Conservation (phyloP, 1,284 basidiomycete genomes). For the Microbotryomycetes sp. region DNA sequence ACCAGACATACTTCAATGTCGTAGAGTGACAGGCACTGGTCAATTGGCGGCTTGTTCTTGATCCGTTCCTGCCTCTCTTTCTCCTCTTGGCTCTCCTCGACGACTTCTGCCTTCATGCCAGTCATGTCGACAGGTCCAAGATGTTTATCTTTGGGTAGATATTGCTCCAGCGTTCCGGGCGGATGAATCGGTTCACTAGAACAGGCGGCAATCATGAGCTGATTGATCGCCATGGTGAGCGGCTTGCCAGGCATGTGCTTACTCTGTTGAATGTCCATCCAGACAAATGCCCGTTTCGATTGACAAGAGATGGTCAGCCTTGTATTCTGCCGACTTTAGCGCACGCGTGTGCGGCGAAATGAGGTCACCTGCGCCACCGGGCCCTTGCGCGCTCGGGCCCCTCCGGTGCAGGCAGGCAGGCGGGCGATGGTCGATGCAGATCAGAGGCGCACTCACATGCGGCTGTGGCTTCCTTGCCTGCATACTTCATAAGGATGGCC, state of each 20-base stretch:
- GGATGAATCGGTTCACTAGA: slow-evolving; percentile 62
- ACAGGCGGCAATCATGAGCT: slow-evolving; percentile 15
- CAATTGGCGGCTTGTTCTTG: slow-evolving; percentile 55
- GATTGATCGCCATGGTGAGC: not conserved
- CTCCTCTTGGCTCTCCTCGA: slow-evolving; percentile 54
- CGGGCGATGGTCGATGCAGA: not conserved
- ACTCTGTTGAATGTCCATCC: too few species aligned
- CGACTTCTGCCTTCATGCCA: slow-evolving; percentile 49
- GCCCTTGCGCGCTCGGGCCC: not conserved
- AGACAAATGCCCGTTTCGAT: too few species aligned
- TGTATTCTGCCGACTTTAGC: too few species aligned
- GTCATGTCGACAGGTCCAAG: slow-evolving; percentile 61
- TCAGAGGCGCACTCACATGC: not conserved
- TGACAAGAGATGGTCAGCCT: too few species aligned
- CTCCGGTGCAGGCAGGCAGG: too few species aligned
- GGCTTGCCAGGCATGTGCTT: not conserved
- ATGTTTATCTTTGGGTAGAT: slow-evolving; percentile 68
- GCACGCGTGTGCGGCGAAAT: too few species aligned
- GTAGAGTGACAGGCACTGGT: slow-evolving; percentile 74
- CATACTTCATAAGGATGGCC: slow-evolving; percentile 68
- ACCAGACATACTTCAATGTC: slow-evolving; percentile 68
- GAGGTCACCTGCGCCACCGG: not conserved
- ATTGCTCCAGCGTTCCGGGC: slow-evolving; percentile 69
- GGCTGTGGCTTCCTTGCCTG: slow-evolving; percentile 64
- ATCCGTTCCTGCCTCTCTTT: slow-evolving; percentile 48